phyloP scores from a whole-genome alignment of 1,284 basidiomycete genomes.

The Abortiporus biennis region DNA sequence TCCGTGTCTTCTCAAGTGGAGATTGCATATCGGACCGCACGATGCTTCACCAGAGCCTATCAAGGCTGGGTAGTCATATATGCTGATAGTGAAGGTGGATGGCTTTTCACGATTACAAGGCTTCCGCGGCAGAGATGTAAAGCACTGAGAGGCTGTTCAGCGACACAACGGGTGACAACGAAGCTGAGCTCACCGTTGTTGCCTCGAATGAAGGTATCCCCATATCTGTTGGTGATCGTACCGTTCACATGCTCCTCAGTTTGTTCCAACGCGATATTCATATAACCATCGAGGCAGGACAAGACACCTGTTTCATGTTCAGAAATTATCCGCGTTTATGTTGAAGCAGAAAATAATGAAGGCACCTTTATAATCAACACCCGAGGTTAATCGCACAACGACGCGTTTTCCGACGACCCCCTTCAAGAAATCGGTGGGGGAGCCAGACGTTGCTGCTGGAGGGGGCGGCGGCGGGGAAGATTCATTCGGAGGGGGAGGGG shows the following conservation, averaged over 20 bases:
- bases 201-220: constrained; percentile 93
- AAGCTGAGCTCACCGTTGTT: constrained; percentile 80
- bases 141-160: constrained; percentile 16
- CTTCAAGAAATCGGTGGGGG: constrained; percentile 87
- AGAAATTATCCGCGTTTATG: constrained; percentile 1
- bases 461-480: constrained; percentile 43
- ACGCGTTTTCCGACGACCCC: constrained; percentile 94
- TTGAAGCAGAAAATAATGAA: constrained; percentile 14
- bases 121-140: constrained; percentile 29
- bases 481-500: constrained; percentile 21
- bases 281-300: constrained; percentile 96
- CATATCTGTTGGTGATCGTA: constrained; percentile 80
- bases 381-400: constrained; percentile 91
- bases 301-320: constrained; percentile 60
- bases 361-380: constrained; percentile 92
- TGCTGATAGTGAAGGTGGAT: too few relatives aligned
- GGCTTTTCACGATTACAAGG: too few relatives aligned
- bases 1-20: too few relatives aligned
- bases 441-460: constrained; percentile 48
- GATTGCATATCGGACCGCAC: too few relatives aligned
- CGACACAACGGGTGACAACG: background rate
- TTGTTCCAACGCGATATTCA: constrained; percentile 98
- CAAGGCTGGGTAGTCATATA: too few relatives aligned
- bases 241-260: constrained; percentile 95
- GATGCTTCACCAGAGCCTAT: too few relatives aligned